Evolutionary conservation across 192 early-diverging fungal genomes (phyloP).

Genomic region (Neocallimastix lanati): DNA sequence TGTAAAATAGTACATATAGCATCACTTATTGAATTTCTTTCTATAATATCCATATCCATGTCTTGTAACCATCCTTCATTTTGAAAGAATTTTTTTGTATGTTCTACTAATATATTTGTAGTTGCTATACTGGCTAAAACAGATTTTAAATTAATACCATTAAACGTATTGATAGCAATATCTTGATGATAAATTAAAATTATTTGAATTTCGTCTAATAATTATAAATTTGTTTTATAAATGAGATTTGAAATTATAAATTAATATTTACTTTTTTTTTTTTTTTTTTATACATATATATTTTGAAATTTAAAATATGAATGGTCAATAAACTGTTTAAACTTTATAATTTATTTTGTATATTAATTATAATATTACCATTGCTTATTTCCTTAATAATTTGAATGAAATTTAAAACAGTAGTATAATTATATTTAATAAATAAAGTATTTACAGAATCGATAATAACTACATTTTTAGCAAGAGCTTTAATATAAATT

Average conservation of each 20-base stretch:
- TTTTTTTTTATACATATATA: too few relatives aligned
- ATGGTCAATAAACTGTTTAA: too few relatives aligned
- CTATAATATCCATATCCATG: not conserved
- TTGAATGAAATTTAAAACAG: not conserved
- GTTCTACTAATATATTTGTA: not conserved
- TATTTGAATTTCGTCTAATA: not conserved
- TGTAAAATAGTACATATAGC: not conserved
- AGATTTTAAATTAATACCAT: not conserved
- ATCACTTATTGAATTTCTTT: not conserved
- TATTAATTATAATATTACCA: too few relatives aligned
- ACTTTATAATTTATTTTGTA: too few relatives aligned
- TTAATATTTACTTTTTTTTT: too few relatives aligned
- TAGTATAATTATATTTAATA: not conserved
- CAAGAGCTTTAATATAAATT: not conserved
- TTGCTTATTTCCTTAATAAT: not conserved
- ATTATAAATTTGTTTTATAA: too few relatives aligned
- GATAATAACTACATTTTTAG: not conserved
- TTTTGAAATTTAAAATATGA: too few relatives aligned
- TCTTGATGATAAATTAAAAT: not conserved
- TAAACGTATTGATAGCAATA: not conserved
- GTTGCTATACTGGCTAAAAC: not conserved
- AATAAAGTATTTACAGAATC: not conserved
- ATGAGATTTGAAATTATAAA: too few relatives aligned
- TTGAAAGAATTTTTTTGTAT: not conserved
- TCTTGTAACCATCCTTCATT: not conserved